Evolutionary conservation across 495 filamentous ascomycete genomes (phyloP), one percentile per base, ranked within the genome.

Genomic region (Talaromyces adpressus): DNA sequence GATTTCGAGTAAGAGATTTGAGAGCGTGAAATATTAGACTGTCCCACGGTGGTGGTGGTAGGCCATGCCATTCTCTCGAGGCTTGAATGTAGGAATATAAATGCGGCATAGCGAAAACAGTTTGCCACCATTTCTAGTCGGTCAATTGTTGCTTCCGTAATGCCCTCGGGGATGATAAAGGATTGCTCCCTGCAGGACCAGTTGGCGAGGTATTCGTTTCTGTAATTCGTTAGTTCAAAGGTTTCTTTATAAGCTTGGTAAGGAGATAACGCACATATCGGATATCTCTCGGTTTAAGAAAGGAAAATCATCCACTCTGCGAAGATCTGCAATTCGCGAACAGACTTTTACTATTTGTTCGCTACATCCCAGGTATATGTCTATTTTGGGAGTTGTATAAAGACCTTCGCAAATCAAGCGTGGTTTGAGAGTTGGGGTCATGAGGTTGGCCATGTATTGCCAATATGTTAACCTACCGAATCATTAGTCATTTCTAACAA

Each of bases 311-410:
- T 56, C 36, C 18, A 78, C 29, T 1, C 61, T 63, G 29, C 70
- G 75, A 5, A 80, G 69, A 27, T 78, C 72, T 27, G 75, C 70
- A 22, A 78, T 78, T 18, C 67, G 67, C 9, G 73, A 72, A 57
- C 75, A 80, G 30, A 76, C 63, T 62, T 75, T 74, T 18, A 80
- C 69, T 6, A 80, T 68, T 20, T 80, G 73, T 54, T 80, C 77
- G 0, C 75, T 79, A 53, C 77, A 80, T 4, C 77, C 77, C 32
- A 79, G 70, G 61, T 80, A 80, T 30, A 77, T 78, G 58, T 79
- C 76, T 16, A 80, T 64, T 63, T 72, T 75, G 8, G 70, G 73
- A 56, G 70, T 57, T 2, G 64, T 70, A 22, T 73, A 60, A 12
- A 71, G 63, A 9, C 73, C 71, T 4, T 69, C 63, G 32, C 67